A percentile compares a stretch with the other conserved stretches of the same genome.
phyloP scores from a whole-genome alignment of 1,284 basidiomycete species.

The Cryptococcus amylolentus region DNA sequence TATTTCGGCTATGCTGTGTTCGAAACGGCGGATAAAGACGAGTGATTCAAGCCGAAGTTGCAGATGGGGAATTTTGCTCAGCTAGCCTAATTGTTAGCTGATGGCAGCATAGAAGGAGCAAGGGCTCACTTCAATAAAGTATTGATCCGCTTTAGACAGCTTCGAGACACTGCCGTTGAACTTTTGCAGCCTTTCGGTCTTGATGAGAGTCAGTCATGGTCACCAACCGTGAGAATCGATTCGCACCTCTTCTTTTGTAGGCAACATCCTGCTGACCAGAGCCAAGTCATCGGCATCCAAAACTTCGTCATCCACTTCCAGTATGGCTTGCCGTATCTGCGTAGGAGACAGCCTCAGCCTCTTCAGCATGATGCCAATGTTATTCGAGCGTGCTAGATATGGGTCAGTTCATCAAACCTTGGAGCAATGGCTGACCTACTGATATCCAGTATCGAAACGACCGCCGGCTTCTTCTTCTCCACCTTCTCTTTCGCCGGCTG shows the following conservation, averaged over 20 bases:
- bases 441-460: slow-evolving; percentile 71
- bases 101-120: not conserved
- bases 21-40: slow-evolving; percentile 74
- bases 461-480: slow-evolving; percentile 49
- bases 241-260: slow-evolving; percentile 70
- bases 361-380: slow-evolving; percentile 77
- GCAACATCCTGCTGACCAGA: slow-evolving; percentile 67
- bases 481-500: slow-evolving; percentile 43
- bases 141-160: slow-evolving; percentile 78
- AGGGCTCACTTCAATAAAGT: slow-evolving; percentile 64
- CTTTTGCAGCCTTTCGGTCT: slow-evolving; percentile 63
- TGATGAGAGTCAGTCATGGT: not conserved
- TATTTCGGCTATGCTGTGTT: slow-evolving; percentile 77
- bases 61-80: slow-evolving; percentile 73
- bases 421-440: slow-evolving; percentile 34
- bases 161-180: slow-evolving; percentile 63
- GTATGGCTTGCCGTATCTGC: slow-evolving; percentile 64
- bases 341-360: slow-evolving; percentile 63
- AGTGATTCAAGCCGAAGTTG: slow-evolving; percentile 71
- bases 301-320: slow-evolving; percentile 65
- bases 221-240: too few relatives aligned
- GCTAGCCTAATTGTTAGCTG: slow-evolving; percentile 50
- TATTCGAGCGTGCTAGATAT: slow-evolving; percentile 63
- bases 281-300: slow-evolving; percentile 69
- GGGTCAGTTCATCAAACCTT: not conserved